Conservation (phyloP, 257 asterid species). For the Vinca minor region DNA sequence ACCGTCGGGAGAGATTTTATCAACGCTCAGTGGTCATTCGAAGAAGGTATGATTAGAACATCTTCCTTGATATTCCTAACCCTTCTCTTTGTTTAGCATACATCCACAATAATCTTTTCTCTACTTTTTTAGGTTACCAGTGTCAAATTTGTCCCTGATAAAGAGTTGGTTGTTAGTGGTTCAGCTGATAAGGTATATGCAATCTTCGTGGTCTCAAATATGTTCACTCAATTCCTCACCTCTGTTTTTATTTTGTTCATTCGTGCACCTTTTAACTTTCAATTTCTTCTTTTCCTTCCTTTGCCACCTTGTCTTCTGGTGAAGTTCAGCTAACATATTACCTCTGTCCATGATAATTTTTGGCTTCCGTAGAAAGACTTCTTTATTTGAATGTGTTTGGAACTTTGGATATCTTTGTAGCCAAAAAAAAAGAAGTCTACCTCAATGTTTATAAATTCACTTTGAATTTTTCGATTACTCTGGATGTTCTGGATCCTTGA, state of each 20-base stretch:
- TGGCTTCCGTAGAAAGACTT: background rate
- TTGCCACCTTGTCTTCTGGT: background rate
- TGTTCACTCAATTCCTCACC: background rate
- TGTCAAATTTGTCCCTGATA: constrained; percentile 78
- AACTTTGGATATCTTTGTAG: background rate
- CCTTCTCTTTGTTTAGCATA: constrained; percentile 5
- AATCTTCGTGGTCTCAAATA: background rate
- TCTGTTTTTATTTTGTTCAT: constrained; percentile 5
- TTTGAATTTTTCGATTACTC: too few relatives aligned
- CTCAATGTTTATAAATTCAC: too few relatives aligned
- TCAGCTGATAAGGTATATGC: constrained; percentile 85
- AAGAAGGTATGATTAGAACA: constrained; percentile 55
- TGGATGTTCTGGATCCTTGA: too few relatives aligned
- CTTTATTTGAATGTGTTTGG: background rate
- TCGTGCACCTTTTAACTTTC: background rate
- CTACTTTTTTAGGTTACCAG: constrained; percentile 51
- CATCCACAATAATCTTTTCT: background rate
- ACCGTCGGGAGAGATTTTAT: constrained; percentile 78
- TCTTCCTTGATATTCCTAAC: constrained; percentile 4
- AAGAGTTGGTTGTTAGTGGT: constrained; percentile 67
- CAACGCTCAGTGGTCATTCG: constrained; percentile 94
- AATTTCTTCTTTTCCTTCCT: background rate
- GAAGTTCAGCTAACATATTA: too few relatives aligned
- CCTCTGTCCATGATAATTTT: background rate
- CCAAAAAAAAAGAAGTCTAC: background rate